Conservation (phyloP, 352 stramenopile genomes). For the Phytophthora citricola region DNA sequence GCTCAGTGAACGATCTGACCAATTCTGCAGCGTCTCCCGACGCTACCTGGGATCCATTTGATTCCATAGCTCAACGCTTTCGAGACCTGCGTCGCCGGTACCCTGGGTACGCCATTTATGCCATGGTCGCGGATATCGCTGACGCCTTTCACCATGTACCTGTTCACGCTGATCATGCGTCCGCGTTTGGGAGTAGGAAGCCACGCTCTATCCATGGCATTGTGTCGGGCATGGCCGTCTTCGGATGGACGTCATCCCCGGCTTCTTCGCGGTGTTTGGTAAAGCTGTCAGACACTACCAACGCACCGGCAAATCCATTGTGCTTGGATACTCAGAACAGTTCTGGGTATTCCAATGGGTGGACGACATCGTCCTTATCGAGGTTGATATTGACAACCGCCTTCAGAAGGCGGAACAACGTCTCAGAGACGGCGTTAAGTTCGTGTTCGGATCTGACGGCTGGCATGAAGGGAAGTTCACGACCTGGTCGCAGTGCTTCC, state of each 20-base stretch:
- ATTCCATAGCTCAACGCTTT: neutral
- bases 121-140: constrained; percentile 11
- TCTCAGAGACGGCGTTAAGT: constrained; percentile 14
- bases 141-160: constrained; percentile 8
- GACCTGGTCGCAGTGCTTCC: constrained; percentile 9
- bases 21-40: neutral
- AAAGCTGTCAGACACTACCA: constrained; percentile 13
- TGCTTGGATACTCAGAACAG: neutral
- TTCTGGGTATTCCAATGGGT: constrained; percentile 4
- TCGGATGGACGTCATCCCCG: constrained; percentile 16
- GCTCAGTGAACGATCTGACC: neutral
- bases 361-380: constrained; percentile 5
- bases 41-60: constrained; percentile 3
- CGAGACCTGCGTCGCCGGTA: constrained; percentile 1
- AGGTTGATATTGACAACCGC: constrained; percentile 2
- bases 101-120: constrained; percentile 6
- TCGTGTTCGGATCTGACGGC: constrained; percentile 13
- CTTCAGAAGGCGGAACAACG: constrained; percentile 8
- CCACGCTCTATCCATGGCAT: constrained; percentile 2
- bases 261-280: constrained; percentile 13
- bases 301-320: neutral
- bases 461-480: constrained; percentile 18
- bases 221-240: constrained; percentile 8
- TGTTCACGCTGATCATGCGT: neutral
- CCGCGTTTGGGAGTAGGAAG: constrained; percentile 1